Base-by-base conservation (phyloP, 1,284 basidiomycete genomes). In the Puccinia horiana region DNA sequence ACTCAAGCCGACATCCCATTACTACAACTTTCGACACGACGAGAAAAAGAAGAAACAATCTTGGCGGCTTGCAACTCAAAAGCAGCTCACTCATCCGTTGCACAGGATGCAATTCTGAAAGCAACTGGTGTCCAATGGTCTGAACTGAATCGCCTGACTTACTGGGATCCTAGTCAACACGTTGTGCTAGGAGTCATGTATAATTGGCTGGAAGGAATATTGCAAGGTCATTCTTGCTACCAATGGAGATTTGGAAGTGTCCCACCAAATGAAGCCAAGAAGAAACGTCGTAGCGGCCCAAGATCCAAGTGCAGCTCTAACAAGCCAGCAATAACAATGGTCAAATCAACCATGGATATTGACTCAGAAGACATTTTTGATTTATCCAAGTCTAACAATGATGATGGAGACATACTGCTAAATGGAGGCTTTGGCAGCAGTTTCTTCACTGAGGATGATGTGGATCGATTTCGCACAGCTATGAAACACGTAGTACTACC, bases 171-270 rank as follows among this genome's bases (percentile, higher is more conserved):
- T 1, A 52, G 23, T 26, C 37, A 32, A 23, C 76, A 77, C 14
- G 29, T 67, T 20, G 58, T 52, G 9, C 37, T 77, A 18, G 76
- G 76, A 4, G 37, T 77, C n/a, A 77, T 77, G 58, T 61, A 77
- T n/a, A 77, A 77, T 32, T 77, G 56, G 56, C 61, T 77, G 49
- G 61, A 77, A 49, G 76, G 56, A 0, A 29, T 77, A n/a, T 35
- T 77, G 6, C 76, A 77, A 12, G 32, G 29, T 11, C 56, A 77
- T 29, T 77, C 47, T 49, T 42, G 61, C 14, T 67, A 47, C 49
- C 42, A n/a, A 26, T 77, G 76, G 76, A 49, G 44, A 14, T 77
- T 77, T 47, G 32, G 18, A 58, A 29, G 29, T 32, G 29, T 69
- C 16, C 20, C 35, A 56, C 3, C 35, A 16, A 18, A 75, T 52